A percentile compares a stretch with the other conserved stretches of the same genome.
phyloP scores from a whole-genome alignment of 345 rosid species.

The Syzygium aromaticum region DNA sequence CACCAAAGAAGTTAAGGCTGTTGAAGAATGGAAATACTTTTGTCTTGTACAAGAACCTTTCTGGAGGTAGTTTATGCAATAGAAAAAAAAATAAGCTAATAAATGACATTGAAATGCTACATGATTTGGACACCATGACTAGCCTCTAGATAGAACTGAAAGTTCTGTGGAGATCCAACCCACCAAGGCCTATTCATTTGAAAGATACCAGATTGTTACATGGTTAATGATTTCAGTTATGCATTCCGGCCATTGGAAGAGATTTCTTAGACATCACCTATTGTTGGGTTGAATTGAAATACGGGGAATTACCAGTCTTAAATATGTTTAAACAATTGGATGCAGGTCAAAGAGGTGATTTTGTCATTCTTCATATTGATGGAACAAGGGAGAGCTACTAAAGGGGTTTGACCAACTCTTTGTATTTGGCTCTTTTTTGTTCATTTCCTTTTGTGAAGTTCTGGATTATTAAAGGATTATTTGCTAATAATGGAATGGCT shows the following conservation, averaged over 20 bases:
- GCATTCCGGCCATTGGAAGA: neutral
- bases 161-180: neutral
- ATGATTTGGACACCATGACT: neutral
- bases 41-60: neutral
- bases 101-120: neutral
- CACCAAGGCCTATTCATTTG: neutral
- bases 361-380: conserved; percentile 78
- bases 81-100: neutral
- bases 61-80: neutral
- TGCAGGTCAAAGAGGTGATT: conserved; percentile 93
- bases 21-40: neutral
- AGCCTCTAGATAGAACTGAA: neutral
- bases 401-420: conserved; percentile 33
- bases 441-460: neutral
- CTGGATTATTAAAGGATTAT: neutral
- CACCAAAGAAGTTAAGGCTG: neutral
- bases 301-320: neutral
- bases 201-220: neutral
- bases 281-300: neutral
- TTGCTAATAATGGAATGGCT: neutral
- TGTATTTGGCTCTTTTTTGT: neutral
- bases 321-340: neutral
- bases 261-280: neutral
- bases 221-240: neutral
- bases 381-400: conserved; percentile 94